Evolutionary conservation across 208 protist species (phyloP), one percentile per base, ranked within the genome.

Genomic region (Trypanosoma congolense): DNA sequence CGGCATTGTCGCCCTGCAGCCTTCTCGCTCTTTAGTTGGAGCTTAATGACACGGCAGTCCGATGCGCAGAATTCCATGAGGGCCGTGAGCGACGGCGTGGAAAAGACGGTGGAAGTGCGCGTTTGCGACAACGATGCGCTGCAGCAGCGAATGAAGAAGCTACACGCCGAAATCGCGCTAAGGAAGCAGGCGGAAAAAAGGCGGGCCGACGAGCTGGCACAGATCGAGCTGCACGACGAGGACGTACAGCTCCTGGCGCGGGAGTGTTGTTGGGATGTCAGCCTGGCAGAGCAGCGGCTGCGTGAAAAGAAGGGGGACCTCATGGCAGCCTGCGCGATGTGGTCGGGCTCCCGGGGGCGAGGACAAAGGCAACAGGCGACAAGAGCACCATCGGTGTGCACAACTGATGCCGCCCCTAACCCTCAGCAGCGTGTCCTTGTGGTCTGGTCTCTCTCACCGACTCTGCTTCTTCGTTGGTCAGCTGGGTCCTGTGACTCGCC

Each of bases 21-120:
- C 31, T 12, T 35, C 21, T 46, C 5, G 8, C 21, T 46, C 12
- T 19, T 0, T 12, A 6, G 12, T 19, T n/a, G 16, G 31, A 14
- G 5, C 42, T 51, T 9, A 21, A 91, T 87, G 80, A 77, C 73
- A 3, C 73, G 80, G 16, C 74, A 84, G 45, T 68, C 73, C 2
- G 86, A 89, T 77, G 86, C 72, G 46, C 78, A 87, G 72, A 75
- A 77, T 28, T 75, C 70, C 8, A 93, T 93, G 86, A 80, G 79
- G 57, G 70, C 83, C 22, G 52, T 93, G 42, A 61, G 69, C 42
- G 73, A 74, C 43, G 52, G 80, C 47, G 55, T 64, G 10, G 82
- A 93, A 71, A 88, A 83, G 61, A 70, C 73, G 31, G 73, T 71
- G 25, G 76, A 70, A 64, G 61, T 89, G 30, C 80, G 81, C 66